These are phyloP conservation scores for Acanthamoeba lenticulata DNA, from an alignment of 208 protist species.

Conservation along the genomic window DNA sequence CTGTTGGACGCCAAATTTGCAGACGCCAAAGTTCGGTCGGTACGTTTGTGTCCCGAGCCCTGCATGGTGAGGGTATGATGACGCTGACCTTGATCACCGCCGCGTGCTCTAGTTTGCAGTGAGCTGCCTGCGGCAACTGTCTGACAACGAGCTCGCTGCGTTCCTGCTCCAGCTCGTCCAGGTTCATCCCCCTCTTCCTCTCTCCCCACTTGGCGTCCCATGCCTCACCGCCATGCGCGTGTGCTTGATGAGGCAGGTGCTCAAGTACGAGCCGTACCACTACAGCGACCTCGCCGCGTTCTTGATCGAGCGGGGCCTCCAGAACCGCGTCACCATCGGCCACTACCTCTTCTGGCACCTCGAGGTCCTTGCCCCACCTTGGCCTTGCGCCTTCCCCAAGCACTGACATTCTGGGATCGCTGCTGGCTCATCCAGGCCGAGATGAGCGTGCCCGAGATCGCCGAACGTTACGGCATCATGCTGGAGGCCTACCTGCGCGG, in stretches of 20 bases:
- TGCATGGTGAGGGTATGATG: not conserved
- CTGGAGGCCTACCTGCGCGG: conserved; percentile 80
- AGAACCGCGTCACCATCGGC: conserved; percentile 75
- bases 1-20: conserved; percentile 87
- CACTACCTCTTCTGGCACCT: conserved; percentile 89
- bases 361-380: conserved; percentile 31
- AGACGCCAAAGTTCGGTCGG: conserved; percentile 81
- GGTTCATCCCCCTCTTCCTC: not conserved
- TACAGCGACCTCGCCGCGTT: conserved; percentile 86
- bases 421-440: conserved; percentile 71
- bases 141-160: conserved; percentile 79
- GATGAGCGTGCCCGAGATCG: conserved; percentile 77
- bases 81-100: not conserved
- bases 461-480: conserved; percentile 82
- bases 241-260: conserved; percentile 76
- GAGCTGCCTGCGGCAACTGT: conserved; percentile 75
- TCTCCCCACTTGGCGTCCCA: not conserved
- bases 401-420: not conserved
- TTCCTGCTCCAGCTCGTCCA: conserved; percentile 86
- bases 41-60: not conserved
- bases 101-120: conserved; percentile 75
- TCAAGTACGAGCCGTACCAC: conserved; percentile 91
- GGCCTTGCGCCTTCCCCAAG: not conserved
- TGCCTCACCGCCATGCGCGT: not conserved
- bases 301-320: conserved; percentile 85